A percentile compares a stretch with the other conserved stretches of the same genome.
Conservation (phyloP, 306 rosid species). For the Rubus parviflorus region DNA sequence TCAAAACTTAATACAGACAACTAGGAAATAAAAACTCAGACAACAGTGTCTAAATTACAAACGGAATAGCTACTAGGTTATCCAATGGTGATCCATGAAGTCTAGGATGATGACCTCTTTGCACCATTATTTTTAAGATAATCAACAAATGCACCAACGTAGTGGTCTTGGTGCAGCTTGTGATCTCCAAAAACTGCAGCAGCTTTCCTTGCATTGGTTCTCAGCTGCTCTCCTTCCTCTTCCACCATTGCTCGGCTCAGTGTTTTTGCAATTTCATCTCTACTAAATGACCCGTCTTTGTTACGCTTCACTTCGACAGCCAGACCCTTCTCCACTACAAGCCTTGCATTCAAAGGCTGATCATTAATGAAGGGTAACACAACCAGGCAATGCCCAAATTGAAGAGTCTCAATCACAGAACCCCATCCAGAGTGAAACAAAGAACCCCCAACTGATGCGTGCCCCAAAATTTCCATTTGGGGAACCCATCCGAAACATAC, state of each 20-base stretch:
- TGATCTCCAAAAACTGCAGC: conserved; percentile 25
- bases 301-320: conserved; percentile 35
- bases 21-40: too few relatives aligned
- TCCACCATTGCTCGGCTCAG: conserved; percentile 33
- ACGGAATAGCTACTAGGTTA: too few relatives aligned
- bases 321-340: conserved; percentile 40
- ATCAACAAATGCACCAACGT: conserved; percentile 14
- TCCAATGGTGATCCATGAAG: background rate
- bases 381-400: conserved; percentile 42
- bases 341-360: conserved; percentile 44
- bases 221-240: conserved; percentile 41
- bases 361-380: conserved; percentile 37
- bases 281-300: conserved; percentile 41
- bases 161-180: conserved; percentile 21
- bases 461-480: conserved; percentile 39
- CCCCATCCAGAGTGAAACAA: conserved; percentile 52
- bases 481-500: conserved; percentile 39
- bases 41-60: too few relatives aligned
- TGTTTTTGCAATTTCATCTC: conserved; percentile 34
- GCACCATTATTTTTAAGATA: background rate
- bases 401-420: conserved; percentile 39
- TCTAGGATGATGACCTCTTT: background rate
- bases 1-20: too few relatives aligned
- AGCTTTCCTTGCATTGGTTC: conserved; percentile 29
- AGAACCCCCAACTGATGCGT: conserved; percentile 45